Evolutionary conservation across 768 basidiomycete genomes (phyloP).

Genomic region (Lyophyllum shimeji): DNA sequence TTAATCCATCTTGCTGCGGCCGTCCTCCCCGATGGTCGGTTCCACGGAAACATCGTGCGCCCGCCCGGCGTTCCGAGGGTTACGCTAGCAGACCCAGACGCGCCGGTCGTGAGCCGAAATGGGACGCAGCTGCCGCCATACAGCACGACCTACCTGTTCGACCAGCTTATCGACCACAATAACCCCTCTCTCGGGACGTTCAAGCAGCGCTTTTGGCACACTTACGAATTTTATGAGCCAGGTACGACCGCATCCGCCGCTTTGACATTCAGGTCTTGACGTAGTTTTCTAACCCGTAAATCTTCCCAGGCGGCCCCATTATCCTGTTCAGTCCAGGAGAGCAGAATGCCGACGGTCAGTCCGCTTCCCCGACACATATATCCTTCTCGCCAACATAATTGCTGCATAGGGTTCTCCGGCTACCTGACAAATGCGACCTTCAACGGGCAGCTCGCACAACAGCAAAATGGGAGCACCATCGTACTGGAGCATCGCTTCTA

Average conservation of each 20-base stretch:
- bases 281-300: too few relatives aligned
- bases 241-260: constrained; percentile 26
- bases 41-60: constrained; percentile 41
- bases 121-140: constrained; percentile 47
- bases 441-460: constrained; percentile 62
- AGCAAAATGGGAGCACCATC: constrained; percentile 65
- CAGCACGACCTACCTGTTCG: constrained; percentile 51
- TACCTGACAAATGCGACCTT: constrained; percentile 70
- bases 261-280: too few relatives aligned
- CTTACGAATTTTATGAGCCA: constrained; percentile 62
- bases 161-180: constrained; percentile 56
- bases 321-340: constrained; percentile 70
- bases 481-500: constrained; percentile 76
- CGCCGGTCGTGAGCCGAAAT: constrained; percentile 40
- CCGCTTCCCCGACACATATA: background rate
- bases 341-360: constrained; percentile 48
- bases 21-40: constrained; percentile 36
- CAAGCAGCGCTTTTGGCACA: constrained; percentile 72
- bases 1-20: constrained; percentile 15
- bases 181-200: constrained; percentile 70
- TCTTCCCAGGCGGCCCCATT: constrained; percentile 50
- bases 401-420: constrained; percentile 36
- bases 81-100: constrained; percentile 21
- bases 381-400: background rate
- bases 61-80: constrained; percentile 37